phyloP scores from a whole-genome alignment of 1,284 basidiomycete species.

The Ceratobasidium sp. region DNA sequence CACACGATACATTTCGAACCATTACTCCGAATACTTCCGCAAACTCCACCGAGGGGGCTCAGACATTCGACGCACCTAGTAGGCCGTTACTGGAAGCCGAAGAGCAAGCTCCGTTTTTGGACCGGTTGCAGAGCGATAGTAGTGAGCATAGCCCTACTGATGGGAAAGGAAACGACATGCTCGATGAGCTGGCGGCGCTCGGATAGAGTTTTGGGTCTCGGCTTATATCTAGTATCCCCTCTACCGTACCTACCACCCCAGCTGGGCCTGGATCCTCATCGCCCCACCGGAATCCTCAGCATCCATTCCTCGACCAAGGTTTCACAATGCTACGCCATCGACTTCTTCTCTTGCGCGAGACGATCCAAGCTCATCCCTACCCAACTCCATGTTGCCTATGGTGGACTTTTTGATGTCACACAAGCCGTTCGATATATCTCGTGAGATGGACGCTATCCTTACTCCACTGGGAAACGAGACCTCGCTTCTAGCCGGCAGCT shows the following conservation, averaged over 20 bases:
- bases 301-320: slow-evolving; percentile 31
- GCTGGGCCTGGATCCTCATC: neutral
- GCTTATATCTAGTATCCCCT: neutral
- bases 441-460: slow-evolving; percentile 37
- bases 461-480: neutral
- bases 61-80: neutral
- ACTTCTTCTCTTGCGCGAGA: slow-evolving; percentile 34
- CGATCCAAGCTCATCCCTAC: slow-evolving; percentile 26
- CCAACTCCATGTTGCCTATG: slow-evolving; percentile 32
- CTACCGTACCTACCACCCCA: slow-evolving; percentile 21
- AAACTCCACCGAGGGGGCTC: slow-evolving; percentile 15
- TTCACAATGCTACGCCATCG: slow-evolving; percentile 6
- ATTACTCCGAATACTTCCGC: slow-evolving; percentile 74
- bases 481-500: neutral
- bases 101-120: slow-evolving; percentile 36
- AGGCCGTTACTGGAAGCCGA: slow-evolving; percentile 37
- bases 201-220: slow-evolving; percentile 36
- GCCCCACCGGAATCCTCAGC: neutral
- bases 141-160: neutral
- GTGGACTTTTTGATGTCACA: slow-evolving; percentile 19
- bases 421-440: slow-evolving; percentile 41
- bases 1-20: slow-evolving; percentile 73
- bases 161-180: neutral
- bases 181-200: slow-evolving; percentile 40
- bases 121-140: slow-evolving; percentile 34